Base-by-base conservation (phyloP, 176 grass and related monocot genomes). In the Musa schizocarpa region DNA sequence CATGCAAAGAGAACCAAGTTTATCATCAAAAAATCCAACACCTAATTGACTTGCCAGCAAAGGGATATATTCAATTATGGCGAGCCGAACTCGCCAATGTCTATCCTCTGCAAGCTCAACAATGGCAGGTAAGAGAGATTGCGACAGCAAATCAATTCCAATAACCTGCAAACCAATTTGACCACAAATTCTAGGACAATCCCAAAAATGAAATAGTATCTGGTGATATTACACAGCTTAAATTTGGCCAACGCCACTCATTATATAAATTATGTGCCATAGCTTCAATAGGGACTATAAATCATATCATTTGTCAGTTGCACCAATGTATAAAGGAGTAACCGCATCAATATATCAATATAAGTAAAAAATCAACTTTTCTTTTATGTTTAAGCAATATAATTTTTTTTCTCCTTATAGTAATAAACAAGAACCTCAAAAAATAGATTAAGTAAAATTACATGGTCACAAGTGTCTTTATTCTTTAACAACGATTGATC, bases 21-120 rank as follows among this genome's bases (percentile, higher is more conserved):
- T 94, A 61, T 89, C 95, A 86, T 98, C 88, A 52, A 98, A 98
- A 86, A 98, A 94, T 5, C 88, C 90, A 76, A 98, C 82, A 55
- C 95, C 95, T 80, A 98, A 81, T 59, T 98, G 95, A 74, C 88
- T 98, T n/a, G 95, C 95, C 72, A 98, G 80, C 11, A 98, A 79
- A 57, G 95, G 95, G 24, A 94, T 94, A 72, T 98, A 98, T 84
- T 98, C 95, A 62, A 98, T 98, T 77, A 98, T 98, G 26, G 95
- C 95, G 50, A 94, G 86, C 12, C 95, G 95, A 50, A 98, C 95
- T 73, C 95, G 86, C 95, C 95, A 98, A 54, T 98, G 90, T 65
- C 90, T 87, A 85, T 98, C 95, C 66, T 98, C 95, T 57, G 95
- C 88, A 63, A 98, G 90, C 68, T 98, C 95, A 52, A 98, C 90